These are phyloP conservation scores for Amaranthus palmeri DNA, from an alignment of 148 eudicot genomes.

Conservation along the genomic window DNA sequence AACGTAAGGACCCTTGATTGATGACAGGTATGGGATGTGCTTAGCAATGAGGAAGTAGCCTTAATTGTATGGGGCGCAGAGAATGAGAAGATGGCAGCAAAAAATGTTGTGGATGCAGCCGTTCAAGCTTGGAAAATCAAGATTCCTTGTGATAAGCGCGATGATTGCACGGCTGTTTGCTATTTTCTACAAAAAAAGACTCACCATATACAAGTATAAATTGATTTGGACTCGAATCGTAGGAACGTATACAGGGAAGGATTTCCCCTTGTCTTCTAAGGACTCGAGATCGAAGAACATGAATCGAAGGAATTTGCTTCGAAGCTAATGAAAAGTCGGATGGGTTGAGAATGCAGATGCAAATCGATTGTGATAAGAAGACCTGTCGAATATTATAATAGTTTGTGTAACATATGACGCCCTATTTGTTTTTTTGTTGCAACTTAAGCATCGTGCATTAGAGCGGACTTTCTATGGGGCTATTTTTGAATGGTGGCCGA, in stretches of 20 bases:
- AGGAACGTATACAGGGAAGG: neutral
- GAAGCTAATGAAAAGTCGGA: too few species aligned
- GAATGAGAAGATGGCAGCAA: constrained; percentile 24
- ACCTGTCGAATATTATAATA: too few species aligned
- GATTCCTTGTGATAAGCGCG: constrained; percentile 15
- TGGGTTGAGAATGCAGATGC: too few species aligned
- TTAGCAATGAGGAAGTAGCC: constrained; percentile 28
- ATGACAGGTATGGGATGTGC: constrained; percentile 33
- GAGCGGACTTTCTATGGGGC: too few species aligned
- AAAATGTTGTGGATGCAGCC: constrained; percentile 27
- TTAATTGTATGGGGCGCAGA: constrained; percentile 21
- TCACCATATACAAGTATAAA: neutral
- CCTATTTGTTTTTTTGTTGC: too few species aligned
- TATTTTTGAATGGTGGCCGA: too few species aligned
- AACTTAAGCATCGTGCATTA: too few species aligned
- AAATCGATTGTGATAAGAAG: too few species aligned
- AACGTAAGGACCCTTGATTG: neutral
- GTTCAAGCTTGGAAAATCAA: constrained; percentile 22
- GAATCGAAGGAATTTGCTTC: too few species aligned
- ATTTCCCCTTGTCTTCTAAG: neutral
- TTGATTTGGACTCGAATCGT: neutral
- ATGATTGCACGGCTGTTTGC: constrained; percentile 37
- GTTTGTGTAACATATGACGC: too few species aligned
- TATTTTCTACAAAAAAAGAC: constrained; percentile 18
- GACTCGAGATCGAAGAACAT: too few species aligned